A percentile compares a stretch with the other conserved stretches of the same genome.
Conservation (phyloP, 345 rosid species). For the Salix udensis region DNA sequence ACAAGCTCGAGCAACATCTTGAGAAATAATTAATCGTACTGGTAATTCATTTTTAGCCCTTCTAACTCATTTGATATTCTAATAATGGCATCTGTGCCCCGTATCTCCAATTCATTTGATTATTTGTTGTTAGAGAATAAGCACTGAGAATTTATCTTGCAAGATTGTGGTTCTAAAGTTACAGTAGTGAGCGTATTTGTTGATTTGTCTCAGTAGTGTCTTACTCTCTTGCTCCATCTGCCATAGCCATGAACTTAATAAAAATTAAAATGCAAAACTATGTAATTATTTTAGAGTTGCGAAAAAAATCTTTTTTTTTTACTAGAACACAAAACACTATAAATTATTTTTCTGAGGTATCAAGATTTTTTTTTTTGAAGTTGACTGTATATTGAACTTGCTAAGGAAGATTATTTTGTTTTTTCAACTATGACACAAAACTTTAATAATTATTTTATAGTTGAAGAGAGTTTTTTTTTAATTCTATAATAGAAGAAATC, state of each 20-base stretch:
- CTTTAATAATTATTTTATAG: too few relatives aligned
- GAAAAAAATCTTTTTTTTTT: too few relatives aligned
- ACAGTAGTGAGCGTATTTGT: neutral
- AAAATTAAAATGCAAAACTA: too few relatives aligned
- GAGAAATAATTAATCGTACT: neutral
- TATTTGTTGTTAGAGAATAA: neutral
- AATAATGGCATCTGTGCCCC: neutral
- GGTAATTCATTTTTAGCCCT: neutral
- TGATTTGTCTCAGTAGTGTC: neutral
- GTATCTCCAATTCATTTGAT: neutral
- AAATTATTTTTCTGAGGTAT: too few relatives aligned
- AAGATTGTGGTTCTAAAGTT: neutral
- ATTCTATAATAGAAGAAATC: too few relatives aligned
- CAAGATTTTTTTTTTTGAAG: too few relatives aligned
- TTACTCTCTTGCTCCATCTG: neutral
- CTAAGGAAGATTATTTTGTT: too few relatives aligned
- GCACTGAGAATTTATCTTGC: neutral
- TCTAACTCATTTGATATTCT: neutral
- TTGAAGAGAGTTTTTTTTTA: too few relatives aligned
- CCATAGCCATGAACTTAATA: neutral
- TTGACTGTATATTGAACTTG: too few relatives aligned
- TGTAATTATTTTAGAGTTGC: too few relatives aligned
- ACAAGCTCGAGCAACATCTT: constrained; percentile 5
- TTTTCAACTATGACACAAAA: too few relatives aligned
- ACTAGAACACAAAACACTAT: too few relatives aligned